Evolutionary conservation across 1,284 basidiomycete genomes (phyloP).

Genomic region (Mycocalia duriaeana): DNA sequence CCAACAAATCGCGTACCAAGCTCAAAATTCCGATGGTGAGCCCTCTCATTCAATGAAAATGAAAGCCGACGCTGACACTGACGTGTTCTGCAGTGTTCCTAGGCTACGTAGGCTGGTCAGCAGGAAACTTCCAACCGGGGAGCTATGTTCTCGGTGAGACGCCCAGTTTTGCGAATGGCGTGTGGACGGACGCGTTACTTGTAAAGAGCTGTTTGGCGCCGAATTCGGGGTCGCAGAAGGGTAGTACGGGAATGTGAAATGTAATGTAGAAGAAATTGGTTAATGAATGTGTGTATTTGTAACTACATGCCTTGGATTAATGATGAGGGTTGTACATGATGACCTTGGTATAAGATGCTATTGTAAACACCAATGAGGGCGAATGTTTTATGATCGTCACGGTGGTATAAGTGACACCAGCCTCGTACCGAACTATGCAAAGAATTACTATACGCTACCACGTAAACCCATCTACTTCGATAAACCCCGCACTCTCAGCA

Average conservation of each 20-base stretch:
- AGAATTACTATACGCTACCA: no score
- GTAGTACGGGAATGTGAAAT: not conserved
- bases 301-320: no score
- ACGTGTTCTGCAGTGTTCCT: conserved; percentile 19
- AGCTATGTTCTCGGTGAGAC: conserved; percentile 29
- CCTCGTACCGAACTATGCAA: no score
- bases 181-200: conserved; percentile 38
- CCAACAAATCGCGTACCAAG: conserved; percentile 47
- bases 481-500: no score
- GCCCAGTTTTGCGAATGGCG: conserved; percentile 29
- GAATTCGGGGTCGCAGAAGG: conserved; percentile 24
- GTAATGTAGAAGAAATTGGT: no score
- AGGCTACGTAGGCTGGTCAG: conserved; percentile 30
- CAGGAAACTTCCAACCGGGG: conserved; percentile 29
- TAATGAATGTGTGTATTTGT: no score
- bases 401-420: no score
- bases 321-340: no score
- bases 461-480: no score
- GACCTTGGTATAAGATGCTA: no score
- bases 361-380: no score
- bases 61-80: not conserved
- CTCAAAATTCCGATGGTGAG: conserved; percentile 45
- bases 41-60: not conserved
- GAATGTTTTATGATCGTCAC: no score
- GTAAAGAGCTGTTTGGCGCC: conserved; percentile 39